A percentile compares a stretch with the other conserved stretches of the same genome.
These are phyloP conservation scores for Colletotrichum orchidophilum DNA, from an alignment of 2,329 filamentous ascomycete species.

Conservation along the genomic window DNA sequence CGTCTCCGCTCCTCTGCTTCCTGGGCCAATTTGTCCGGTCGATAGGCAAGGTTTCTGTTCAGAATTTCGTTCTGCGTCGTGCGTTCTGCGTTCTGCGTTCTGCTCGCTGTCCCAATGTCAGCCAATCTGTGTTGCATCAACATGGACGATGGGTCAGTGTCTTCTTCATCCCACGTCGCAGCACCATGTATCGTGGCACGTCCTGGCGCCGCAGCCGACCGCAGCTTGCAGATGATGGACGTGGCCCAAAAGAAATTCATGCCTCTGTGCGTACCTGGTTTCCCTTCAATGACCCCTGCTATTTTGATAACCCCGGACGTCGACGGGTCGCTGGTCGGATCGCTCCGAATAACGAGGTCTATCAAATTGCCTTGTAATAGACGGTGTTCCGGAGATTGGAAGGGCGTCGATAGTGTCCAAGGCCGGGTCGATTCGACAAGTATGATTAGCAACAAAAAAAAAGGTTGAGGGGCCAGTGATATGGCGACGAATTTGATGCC, in stretches of 20 bases:
- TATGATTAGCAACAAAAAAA: not conserved
- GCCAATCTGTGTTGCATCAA: slow-evolving; percentile 4
- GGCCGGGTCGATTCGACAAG: not conserved
- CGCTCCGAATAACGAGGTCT: not conserved
- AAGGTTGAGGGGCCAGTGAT: not conserved
- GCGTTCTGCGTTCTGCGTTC: not conserved
- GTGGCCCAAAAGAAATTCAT: slow-evolving; percentile 11
- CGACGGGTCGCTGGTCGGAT: not conserved
- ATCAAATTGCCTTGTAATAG: slow-evolving; percentile 1
- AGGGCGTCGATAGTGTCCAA: slow-evolving; percentile 27
- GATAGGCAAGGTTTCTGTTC: not conserved
- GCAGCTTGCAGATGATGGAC: slow-evolving; percentile 13
- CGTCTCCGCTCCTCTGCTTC: not conserved
- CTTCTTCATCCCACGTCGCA: slow-evolving; percentile 26
- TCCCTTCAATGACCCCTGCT: slow-evolving; percentile 13
- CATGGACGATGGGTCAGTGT: not conserved
- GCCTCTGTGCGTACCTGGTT: slow-evolving; percentile 18
- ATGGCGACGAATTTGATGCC: not conserved
- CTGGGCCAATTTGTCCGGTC: not conserved
- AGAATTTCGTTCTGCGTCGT: not conserved
- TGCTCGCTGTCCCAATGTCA: slow-evolving; percentile 6
- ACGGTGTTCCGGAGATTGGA: slow-evolving; percentile 4
- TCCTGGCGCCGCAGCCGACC: slow-evolving; percentile 4
- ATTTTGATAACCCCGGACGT: slow-evolving; percentile 4
- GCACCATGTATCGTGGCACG: slow-evolving; percentile 17